These are phyloP conservation scores for Anisogramma anomala DNA, from an alignment of 2,329 filamentous ascomycete genomes.

Conservation along the genomic window DNA sequence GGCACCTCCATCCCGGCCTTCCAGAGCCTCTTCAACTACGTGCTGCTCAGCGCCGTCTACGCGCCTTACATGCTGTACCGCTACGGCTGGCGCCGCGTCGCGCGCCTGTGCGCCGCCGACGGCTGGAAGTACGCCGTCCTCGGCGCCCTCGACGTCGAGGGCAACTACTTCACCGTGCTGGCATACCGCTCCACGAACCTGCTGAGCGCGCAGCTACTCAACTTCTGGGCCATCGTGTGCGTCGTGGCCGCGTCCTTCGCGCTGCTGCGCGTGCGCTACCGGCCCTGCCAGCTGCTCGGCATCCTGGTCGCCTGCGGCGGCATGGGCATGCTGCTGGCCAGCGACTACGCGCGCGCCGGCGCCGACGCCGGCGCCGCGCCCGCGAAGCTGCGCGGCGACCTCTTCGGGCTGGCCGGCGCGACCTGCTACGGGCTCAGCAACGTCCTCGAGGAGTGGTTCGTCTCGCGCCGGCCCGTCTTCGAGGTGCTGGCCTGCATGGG, in stretches of 20 bases:
- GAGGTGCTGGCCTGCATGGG: conserved; percentile 89
- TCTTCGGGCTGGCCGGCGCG: conserved; percentile 82
- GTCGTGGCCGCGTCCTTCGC: conserved; percentile 78
- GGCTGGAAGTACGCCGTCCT: conserved; percentile 94
- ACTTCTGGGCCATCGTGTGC: conserved; percentile 96
- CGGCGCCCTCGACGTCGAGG: conserved; percentile 85
- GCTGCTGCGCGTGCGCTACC: conserved; percentile 80
- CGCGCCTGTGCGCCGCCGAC: conserved; percentile 50
- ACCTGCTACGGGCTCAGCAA: conserved; percentile 87
- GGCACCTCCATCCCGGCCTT: conserved; percentile 83
- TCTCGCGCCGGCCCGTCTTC: conserved; percentile 75
- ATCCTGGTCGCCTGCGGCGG: conserved; percentile 88
- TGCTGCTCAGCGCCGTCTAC: conserved; percentile 72
- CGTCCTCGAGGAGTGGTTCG: conserved; percentile 88
- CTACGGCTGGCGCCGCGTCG: conserved; percentile 65
- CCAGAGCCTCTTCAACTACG: conserved; percentile 92
- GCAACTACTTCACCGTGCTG: conserved; percentile 95
- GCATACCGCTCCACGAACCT: conserved; percentile 90
- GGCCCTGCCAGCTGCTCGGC: conserved; percentile 69
- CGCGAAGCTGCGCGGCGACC: conserved; percentile 78
- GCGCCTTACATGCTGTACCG: conserved; percentile 66
- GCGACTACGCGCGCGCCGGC: conserved; percentile 76
- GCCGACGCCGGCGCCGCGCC: conserved; percentile 54
- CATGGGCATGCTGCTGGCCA: conserved; percentile 68
- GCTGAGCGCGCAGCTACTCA: conserved; percentile 85